Percentiles rank a stretch among this genome's conserved stretches.
Evolutionary conservation across 2,329 filamentous ascomycete species (phyloP).

Genomic region (Aureobasidium sp.): DNA sequence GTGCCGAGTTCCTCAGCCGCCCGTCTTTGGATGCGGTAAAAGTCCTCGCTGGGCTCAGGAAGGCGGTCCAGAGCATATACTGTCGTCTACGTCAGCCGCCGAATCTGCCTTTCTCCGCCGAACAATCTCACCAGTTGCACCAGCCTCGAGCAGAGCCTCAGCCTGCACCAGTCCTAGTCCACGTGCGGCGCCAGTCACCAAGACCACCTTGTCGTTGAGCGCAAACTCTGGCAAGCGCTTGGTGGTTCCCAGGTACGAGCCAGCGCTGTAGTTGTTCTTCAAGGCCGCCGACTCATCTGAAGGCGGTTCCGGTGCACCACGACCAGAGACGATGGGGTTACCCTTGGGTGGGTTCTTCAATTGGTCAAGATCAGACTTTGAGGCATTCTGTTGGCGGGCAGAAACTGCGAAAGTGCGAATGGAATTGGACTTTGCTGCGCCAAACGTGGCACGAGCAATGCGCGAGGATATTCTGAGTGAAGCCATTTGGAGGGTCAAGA

Average conservation of each 20-base stretch:
- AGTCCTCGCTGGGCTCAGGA: slow-evolving; percentile 52
- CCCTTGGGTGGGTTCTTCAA: slow-evolving; percentile 26
- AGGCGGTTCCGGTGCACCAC: slow-evolving; percentile 26
- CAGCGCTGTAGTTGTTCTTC: slow-evolving; percentile 26
- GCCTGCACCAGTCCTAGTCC: slow-evolving; percentile 69
- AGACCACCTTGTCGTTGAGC: slow-evolving; percentile 61
- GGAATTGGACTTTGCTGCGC: neutral
- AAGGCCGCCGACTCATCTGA: slow-evolving; percentile 26
- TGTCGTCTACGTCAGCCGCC: slow-evolving; percentile 22
- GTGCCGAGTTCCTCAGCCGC: slow-evolving; percentile 58
- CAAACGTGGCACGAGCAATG: neutral
- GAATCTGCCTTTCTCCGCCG: neutral
- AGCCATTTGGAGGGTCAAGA: neutral
- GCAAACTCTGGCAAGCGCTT: slow-evolving; percentile 64
- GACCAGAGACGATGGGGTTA: slow-evolving; percentile 25
- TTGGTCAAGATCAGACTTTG: slow-evolving; percentile 8
- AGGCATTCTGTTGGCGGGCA: neutral
- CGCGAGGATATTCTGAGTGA: neutral
- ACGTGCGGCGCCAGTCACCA: slow-evolving; percentile 64
- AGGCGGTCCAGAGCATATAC: slow-evolving; percentile 63
- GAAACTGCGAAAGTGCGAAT: slow-evolving; percentile 1
- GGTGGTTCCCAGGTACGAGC: slow-evolving; percentile 30
- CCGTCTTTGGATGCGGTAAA: slow-evolving; percentile 56
- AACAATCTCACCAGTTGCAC: slow-evolving; percentile 51
- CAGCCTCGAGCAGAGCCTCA: slow-evolving; percentile 67